phyloP scores from a whole-genome alignment of 2,329 filamentous ascomycete species.

The Sclerotinia spermophila region DNA sequence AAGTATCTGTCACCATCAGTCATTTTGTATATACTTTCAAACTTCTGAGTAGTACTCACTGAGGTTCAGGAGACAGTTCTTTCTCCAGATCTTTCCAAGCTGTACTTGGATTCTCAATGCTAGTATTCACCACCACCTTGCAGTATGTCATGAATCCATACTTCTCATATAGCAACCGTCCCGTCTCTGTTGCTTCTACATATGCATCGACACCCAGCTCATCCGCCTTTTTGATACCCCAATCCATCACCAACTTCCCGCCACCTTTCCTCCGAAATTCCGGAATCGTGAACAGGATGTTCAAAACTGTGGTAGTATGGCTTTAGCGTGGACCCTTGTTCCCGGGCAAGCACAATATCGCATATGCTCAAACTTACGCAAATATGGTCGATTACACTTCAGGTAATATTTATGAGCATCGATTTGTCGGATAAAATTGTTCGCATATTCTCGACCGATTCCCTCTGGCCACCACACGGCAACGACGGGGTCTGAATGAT shows the following conservation, averaged over 20 bases:
- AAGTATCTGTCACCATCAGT: background rate
- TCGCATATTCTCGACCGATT: background rate
- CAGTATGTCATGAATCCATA: background rate
- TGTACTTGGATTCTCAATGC: background rate
- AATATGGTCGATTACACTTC: background rate
- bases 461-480: background rate
- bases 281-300: background rate
- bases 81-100: background rate
- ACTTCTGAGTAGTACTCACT: background rate
- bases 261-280: background rate
- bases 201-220: background rate
- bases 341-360: background rate
- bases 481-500: background rate
- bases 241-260: conserved; percentile 1
- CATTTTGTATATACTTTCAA: background rate
- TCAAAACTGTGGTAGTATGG: background rate
- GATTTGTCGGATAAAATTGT: background rate
- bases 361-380: background rate
- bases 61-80: background rate
- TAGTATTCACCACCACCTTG: background rate
- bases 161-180: background rate
- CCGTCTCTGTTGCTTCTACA: conserved; percentile 1
- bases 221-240: background rate
- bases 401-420: background rate
- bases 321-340: background rate